phyloP scores from a whole-genome alignment of 495 filamentous ascomycete genomes.

The Lophiotrema nucula region DNA sequence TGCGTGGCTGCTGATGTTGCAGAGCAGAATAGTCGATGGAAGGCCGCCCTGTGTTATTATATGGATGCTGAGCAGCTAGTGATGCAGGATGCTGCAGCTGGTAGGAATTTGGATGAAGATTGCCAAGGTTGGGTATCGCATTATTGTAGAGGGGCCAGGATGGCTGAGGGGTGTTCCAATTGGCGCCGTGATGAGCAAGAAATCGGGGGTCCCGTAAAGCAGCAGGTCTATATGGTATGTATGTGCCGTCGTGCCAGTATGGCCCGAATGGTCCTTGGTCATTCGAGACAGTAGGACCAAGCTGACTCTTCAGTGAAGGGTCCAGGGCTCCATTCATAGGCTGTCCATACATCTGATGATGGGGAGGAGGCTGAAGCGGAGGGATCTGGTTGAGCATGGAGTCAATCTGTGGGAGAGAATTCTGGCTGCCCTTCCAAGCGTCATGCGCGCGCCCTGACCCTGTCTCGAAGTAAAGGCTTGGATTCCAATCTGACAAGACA shows the following conservation, averaged over 20 bases:
- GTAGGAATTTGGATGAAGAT: constrained; percentile 19
- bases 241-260: constrained; percentile 75
- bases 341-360: constrained; percentile 35
- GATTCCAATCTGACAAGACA: constrained; percentile 24
- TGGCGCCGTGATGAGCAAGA: constrained; percentile 31
- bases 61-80: neutral
- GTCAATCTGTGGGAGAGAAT: constrained; percentile 39
- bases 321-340: constrained; percentile 67
- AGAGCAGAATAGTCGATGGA: constrained; percentile 20
- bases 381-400: constrained; percentile 45
- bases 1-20: constrained; percentile 15
- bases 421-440: constrained; percentile 26
- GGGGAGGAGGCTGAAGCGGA: constrained; percentile 27
- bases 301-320: constrained; percentile 64
- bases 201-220: constrained; percentile 61
- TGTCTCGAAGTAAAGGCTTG: constrained; percentile 29
- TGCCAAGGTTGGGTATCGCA: constrained; percentile 20
- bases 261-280: constrained; percentile 69
- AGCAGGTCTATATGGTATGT: constrained; percentile 71
- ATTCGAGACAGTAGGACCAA: constrained; percentile 72
- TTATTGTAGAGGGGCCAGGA: constrained; percentile 13
- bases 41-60: constrained; percentile 18
- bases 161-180: constrained; percentile 22
- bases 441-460: constrained; percentile 17
- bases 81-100: constrained; percentile 11